Conservation (phyloP, 305 asterid species). For the Withania somnifera region DNA sequence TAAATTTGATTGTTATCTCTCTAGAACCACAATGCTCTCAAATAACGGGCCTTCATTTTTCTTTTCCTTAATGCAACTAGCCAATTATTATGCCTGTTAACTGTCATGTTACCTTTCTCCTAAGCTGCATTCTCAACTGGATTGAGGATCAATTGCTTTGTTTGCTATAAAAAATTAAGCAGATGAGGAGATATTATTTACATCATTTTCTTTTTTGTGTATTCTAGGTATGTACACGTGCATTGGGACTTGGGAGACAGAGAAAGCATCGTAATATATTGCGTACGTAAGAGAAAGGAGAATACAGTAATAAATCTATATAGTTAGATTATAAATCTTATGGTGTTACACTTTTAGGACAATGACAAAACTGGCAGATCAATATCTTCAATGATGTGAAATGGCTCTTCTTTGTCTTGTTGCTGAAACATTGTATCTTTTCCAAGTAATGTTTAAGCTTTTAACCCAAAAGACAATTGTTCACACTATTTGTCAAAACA, state of each 20-base stretch:
- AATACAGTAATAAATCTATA: neutral
- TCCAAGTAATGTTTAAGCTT: neutral
- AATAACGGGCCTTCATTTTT: neutral
- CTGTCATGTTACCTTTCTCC: neutral
- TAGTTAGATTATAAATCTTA: neutral
- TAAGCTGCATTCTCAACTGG: neutral
- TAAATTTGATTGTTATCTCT: neutral
- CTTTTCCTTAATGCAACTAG: neutral
- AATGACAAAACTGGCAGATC: slow-evolving; percentile 3
- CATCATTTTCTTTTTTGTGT: neutral
- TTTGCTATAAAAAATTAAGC: neutral
- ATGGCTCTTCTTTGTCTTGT: neutral
- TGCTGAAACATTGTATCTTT: neutral
- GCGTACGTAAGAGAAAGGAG: neutral
- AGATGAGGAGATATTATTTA: neutral
- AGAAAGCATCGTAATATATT: neutral
- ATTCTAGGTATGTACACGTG: neutral
- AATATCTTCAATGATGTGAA: neutral
- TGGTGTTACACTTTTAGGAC: neutral
- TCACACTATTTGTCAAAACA: neutral
- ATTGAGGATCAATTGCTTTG: too few species aligned
- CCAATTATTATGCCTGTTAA: neutral
- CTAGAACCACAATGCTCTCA: neutral
- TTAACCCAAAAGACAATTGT: neutral
- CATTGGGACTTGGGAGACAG: neutral